Base-by-base conservation (phyloP, 306 rosid genomes). In the Begonia masoniana region DNA sequence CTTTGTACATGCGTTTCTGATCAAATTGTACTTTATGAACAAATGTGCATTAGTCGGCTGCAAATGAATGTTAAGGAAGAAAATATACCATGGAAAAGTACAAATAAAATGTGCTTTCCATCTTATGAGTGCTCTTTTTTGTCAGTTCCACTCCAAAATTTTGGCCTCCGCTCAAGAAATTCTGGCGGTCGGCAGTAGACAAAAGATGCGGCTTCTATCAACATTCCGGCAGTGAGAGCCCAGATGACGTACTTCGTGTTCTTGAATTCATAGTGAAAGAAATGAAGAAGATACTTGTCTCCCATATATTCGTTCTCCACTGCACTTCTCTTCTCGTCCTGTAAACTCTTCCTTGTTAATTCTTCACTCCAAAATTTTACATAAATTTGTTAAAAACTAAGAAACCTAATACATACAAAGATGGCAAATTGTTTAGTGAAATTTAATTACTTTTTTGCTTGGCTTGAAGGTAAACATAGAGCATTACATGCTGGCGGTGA, bases 401-500 rank as follows among this genome's bases (percentile, higher is more conserved):
- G 1, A 26, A 26, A 6, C 35, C 35, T 26, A 26, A 26, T 26
- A 2, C 35, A 26, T 26, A 6, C 35, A 26, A 26, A 31, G 39
- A 31, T 31, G 39, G 39, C 39, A 31, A 31, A 31, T 31, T 31
- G 39, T 31, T 31, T 7, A 8, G 58, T 47, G 52, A 52, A 50
- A 31, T 31, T 31, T 7, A 31, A 31, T 31, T 9, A 31, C 8
- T 31, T 31, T 21, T 31, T 31, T 0, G 39, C 39, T 31, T 0
- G 39, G 39, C 7, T 31, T 31, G 39, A 31, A 31, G 39, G 14
- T 21, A 23, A 42, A 45, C 57, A 50, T 39, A 36, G 12, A 53
- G 83, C 96, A 94, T 84, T 78, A 57, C 82, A 94, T 72, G 82
- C 82, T 94, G 85, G 74, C 65, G 78, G 78, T 91, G 59, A 89